Base-by-base conservation (phyloP, 306 rosid species). In the Betula pendula region DNA sequence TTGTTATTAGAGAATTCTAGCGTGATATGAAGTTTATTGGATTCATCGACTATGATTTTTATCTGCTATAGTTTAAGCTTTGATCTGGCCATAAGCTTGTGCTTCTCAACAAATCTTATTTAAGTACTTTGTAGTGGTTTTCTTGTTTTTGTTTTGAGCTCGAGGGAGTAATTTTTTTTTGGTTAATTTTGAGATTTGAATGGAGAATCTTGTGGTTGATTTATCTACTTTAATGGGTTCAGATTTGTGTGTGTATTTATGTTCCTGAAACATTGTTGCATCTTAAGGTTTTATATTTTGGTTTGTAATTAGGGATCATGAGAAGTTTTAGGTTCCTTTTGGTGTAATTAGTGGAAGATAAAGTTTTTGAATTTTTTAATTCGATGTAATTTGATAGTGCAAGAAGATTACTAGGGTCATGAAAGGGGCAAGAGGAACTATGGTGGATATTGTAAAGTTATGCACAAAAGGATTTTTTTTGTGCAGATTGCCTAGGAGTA, bases 11-110 rank as follows among this genome's bases (percentile, higher is more conserved):
- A 55, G 74, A 55, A 22, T 48, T 24, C 27, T 24, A 11, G 7
- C 56, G 47, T 13, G 24, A 5, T 63, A 15, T 45, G 55, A 69
- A 60, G 45, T 68, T 59, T 70, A 76, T 56, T 47, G 48, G 83
- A 60, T 42, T 68, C 49, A 19, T 44, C 43, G 52, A 15, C 16
- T 52, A 31, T 52, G 3, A 47, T 27, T 60, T 35, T 68, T 47
- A 40, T 51, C 60, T 35, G 71, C n/a, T 35, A 25, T 40, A 33
- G 24, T 59, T 44, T 27, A 11, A 17, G 31, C 27, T 65, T 68
- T 35, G 29, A 8, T 19, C 16, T 24, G 6, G 33, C 2, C 63
- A 62, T 66, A 17, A 50, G 52, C 42, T 19, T 27, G 60, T 4
- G 59, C 44, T 47, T 43, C 56, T 75, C 76, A 49, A 11, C 49